phyloP scores from a whole-genome alignment of 73 alveolate species.

The Paramecium octaurelia region DNA sequence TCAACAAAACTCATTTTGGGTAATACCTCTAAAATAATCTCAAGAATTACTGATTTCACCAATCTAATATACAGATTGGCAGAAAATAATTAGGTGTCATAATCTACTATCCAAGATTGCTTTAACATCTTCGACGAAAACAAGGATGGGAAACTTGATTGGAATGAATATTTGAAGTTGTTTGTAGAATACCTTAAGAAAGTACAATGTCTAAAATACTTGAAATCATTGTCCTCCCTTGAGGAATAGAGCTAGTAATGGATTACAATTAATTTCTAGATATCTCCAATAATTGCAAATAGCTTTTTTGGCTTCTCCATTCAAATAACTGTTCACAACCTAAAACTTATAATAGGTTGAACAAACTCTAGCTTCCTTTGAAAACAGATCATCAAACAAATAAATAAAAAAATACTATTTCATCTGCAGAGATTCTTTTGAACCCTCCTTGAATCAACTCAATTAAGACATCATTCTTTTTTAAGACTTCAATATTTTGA shows the following conservation, averaged over 20 bases:
- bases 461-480: neutral
- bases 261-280: neutral
- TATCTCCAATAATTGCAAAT: neutral
- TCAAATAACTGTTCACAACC: neutral
- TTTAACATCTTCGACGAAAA: neutral
- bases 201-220: neutral
- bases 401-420: neutral
- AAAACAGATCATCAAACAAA: neutral
- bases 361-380: neutral
- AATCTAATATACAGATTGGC: neutral
- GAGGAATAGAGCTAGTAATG: neutral
- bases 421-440: neutral
- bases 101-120: neutral
- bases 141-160: neutral
- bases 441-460: neutral
- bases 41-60: neutral
- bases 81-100: neutral
- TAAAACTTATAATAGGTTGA: neutral
- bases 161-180: neutral
- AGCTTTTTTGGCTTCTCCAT: neutral
- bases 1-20: slow-evolving; percentile 5
- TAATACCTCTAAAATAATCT: neutral
- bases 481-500: neutral
- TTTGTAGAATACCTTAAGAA: neutral
- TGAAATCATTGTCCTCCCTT: neutral